A percentile compares a stretch with the other conserved stretches of the same genome.
phyloP scores from a whole-genome alignment of 768 basidiomycete genomes.

The Tulasnella sp. region DNA sequence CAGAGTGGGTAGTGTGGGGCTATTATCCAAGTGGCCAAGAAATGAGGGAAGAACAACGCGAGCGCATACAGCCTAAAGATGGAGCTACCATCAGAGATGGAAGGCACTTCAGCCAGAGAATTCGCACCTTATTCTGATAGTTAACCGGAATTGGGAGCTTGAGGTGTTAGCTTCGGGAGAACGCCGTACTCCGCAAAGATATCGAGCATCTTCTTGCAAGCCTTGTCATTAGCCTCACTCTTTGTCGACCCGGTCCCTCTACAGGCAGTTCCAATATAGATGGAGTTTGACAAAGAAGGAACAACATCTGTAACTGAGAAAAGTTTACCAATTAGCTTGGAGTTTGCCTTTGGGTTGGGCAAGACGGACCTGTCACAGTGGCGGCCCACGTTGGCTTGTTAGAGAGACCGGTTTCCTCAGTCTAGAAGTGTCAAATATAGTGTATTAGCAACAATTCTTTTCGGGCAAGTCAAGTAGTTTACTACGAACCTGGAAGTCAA shows the following conservation, averaged over 20 bases:
- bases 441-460: neutral
- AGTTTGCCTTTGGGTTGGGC: neutral
- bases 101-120: too few relatives aligned
- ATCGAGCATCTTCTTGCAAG: neutral
- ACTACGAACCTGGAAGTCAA: neutral
- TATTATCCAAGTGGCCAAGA: too few relatives aligned
- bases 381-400: neutral
- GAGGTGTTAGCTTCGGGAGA: neutral
- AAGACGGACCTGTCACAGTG: neutral
- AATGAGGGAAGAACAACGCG: too few relatives aligned
- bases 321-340: neutral
- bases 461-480: too few relatives aligned
- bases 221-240: neutral
- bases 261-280: neutral
- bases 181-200: neutral
- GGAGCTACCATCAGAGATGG: too few relatives aligned
- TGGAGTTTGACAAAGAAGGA: neutral
- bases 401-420: neutral
- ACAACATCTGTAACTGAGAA: neutral
- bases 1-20: too few relatives aligned
- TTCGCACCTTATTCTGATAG: too few relatives aligned
- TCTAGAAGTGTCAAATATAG: neutral
- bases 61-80: too few relatives aligned
- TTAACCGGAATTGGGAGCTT: neutral
- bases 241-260: neutral